Conservation (phyloP, 768 basidiomycete genomes). For the Leccinellum rugosiceps region DNA sequence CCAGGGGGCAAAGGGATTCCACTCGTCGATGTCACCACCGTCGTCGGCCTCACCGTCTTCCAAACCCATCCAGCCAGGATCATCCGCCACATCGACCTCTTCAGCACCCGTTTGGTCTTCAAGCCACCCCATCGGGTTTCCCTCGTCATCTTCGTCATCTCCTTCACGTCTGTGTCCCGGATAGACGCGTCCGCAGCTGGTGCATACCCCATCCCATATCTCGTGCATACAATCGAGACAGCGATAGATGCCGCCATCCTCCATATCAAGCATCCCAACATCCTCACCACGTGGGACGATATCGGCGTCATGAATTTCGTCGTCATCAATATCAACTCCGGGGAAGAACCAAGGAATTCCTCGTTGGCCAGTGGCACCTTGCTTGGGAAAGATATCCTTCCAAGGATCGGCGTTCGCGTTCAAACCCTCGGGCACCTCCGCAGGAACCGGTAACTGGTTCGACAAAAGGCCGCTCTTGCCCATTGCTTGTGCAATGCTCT, state of each 20-base stretch:
- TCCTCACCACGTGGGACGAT: constrained; percentile 31
- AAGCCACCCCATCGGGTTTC: constrained; percentile 31
- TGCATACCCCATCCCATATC: constrained; percentile 68
- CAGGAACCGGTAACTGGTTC: constrained; percentile 22
- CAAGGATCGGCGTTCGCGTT: constrained; percentile 52
- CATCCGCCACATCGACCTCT: constrained; percentile 27
- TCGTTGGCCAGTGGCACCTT: background rate
- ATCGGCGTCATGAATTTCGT: constrained; percentile 15
- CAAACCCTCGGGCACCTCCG: constrained; percentile 24
- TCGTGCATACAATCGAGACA: constrained; percentile 78
- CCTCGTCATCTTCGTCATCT: constrained; percentile 27
- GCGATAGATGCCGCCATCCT: constrained; percentile 75
- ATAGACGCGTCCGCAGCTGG: constrained; percentile 58
- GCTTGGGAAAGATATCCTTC: constrained; percentile 55
- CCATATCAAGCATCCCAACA: constrained; percentile 65
- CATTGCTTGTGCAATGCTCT: constrained; percentile 43
- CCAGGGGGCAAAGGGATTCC: constrained; percentile 20
- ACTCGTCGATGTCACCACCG: constrained; percentile 25
- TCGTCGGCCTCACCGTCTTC: constrained; percentile 34
- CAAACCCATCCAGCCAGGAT: constrained; percentile 33
- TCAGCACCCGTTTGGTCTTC: constrained; percentile 39
- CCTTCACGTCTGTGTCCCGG: constrained; percentile 42
- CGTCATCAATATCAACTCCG: constrained; percentile 17
- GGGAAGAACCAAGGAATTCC: constrained; percentile 26
- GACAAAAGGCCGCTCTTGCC: constrained; percentile 51